These are phyloP conservation scores for Daldinia grandis DNA, from an alignment of 495 filamentous ascomycete genomes.

Conservation along the genomic window DNA sequence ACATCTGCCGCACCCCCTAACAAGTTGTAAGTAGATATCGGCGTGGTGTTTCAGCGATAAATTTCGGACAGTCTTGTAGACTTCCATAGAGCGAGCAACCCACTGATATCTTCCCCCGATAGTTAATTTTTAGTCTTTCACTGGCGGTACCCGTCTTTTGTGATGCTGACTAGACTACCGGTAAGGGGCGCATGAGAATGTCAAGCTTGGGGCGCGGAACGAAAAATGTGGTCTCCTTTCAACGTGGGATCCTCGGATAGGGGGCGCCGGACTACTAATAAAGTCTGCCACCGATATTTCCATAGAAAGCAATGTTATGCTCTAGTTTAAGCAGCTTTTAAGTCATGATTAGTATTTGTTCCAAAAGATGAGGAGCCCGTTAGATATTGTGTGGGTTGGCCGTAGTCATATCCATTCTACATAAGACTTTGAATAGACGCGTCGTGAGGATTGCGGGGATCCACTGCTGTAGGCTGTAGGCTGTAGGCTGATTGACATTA, in stretches of 20 bases:
- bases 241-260: constrained; percentile 22
- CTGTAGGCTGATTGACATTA: neutral
- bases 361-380: neutral
- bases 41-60: constrained; percentile 32
- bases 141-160: constrained; percentile 29
- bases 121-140: constrained; percentile 38
- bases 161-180: constrained; percentile 22
- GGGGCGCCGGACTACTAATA: constrained; percentile 20
- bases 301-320: constrained; percentile 37
- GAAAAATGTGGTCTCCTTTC: constrained; percentile 25
- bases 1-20: constrained; percentile 68
- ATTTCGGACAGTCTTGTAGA: constrained; percentile 43
- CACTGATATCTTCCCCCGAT: constrained; percentile 30
- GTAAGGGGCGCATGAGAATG: constrained; percentile 26
- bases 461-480: neutral
- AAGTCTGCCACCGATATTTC: constrained; percentile 21
- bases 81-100: constrained; percentile 12
- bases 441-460: neutral
- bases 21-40: constrained; percentile 68
- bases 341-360: neutral
- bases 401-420: neutral
- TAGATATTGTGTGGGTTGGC: neutral
- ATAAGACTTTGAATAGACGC: neutral
- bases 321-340: constrained; percentile 1
- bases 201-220: constrained; percentile 28